These are phyloP conservation scores for Crinitomyces ghanaensis DNA, from an alignment of 805 yeast genomes.

Conservation along the genomic window DNA sequence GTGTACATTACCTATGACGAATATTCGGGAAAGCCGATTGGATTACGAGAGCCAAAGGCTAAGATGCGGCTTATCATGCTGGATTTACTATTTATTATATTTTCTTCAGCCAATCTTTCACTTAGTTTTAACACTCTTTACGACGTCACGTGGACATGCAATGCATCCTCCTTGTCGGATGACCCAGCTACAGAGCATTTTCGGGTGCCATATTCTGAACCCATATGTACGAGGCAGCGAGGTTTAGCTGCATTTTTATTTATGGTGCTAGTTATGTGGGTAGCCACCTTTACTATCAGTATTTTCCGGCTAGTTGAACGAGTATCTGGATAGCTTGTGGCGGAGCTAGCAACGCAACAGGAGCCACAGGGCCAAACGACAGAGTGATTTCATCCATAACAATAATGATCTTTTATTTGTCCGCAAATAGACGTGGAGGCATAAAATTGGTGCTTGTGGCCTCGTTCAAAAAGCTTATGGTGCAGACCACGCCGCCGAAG, in stretches of 20 bases:
- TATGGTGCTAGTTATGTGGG: constrained; percentile 69
- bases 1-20: constrained; percentile 83
- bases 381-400: background rate
- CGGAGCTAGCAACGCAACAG: background rate
- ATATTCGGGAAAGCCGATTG: constrained; percentile 83
- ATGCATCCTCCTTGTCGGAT: constrained; percentile 4
- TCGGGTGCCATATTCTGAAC: constrained; percentile 29
- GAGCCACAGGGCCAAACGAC: background rate
- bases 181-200: constrained; percentile 6
- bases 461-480: constrained; percentile 3
- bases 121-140: constrained; percentile 73
- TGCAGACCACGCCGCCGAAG: too few species aligned
- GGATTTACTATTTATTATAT: constrained; percentile 79
- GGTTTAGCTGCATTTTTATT: constrained; percentile 72
- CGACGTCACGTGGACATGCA: constrained; percentile 77
- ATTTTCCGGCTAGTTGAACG: constrained; percentile 67
- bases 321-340: constrained; percentile 12
- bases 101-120: constrained; percentile 78
- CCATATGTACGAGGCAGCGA: constrained; percentile 67
- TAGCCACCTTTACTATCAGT: constrained; percentile 71
- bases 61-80: constrained; percentile 71
- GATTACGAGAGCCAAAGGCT: constrained; percentile 72
- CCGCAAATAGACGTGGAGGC: too few species aligned
- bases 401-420: too few species aligned
- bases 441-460: too few species aligned